Percentiles rank a stretch among this genome's conserved stretches.
Evolutionary conservation across 306 rosid species (phyloP).

Genomic region (Rosa multiflora): DNA sequence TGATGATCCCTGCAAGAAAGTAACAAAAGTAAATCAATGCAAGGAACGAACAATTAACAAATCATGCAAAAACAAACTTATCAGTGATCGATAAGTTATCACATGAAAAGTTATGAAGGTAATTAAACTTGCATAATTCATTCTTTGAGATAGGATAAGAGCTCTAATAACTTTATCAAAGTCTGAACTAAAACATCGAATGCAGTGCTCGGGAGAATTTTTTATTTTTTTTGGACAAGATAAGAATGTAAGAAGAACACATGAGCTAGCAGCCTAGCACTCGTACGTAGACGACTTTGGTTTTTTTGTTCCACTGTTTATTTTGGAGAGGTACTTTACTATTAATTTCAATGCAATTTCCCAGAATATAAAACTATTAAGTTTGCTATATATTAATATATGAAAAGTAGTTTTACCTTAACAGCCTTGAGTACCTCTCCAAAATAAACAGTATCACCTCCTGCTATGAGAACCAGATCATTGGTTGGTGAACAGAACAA

Average conservation of each 20-base stretch:
- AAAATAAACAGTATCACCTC: conserved; percentile 29
- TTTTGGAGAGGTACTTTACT: too few relatives aligned
- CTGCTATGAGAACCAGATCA: conserved; percentile 22
- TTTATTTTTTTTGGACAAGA: conserved; percentile 14
- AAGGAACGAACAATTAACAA: neutral
- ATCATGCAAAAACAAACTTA: neutral
- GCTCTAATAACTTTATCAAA: conserved; percentile 7
- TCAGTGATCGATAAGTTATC: too few relatives aligned
- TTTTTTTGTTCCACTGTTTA: too few relatives aligned
- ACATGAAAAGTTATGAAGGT: too few relatives aligned
- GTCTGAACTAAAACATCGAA: conserved; percentile 31
- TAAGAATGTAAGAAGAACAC: neutral
- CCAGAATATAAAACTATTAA: too few relatives aligned
- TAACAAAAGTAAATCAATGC: neutral
- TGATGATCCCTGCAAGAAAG: conserved; percentile 14
- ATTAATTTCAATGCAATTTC: too few relatives aligned
- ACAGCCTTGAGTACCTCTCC: conserved; percentile 24
- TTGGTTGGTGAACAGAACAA: conserved; percentile 25
- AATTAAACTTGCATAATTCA: neutral
- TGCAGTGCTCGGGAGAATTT: conserved; percentile 32
- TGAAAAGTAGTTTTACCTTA: neutral
- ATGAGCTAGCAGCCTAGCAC: too few relatives aligned
- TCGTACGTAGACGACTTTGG: too few relatives aligned
- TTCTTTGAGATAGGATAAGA: neutral
- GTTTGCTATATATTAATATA: neutral